Conservation (phyloP, 345 rosid species). For the Populus pruinosa region DNA sequence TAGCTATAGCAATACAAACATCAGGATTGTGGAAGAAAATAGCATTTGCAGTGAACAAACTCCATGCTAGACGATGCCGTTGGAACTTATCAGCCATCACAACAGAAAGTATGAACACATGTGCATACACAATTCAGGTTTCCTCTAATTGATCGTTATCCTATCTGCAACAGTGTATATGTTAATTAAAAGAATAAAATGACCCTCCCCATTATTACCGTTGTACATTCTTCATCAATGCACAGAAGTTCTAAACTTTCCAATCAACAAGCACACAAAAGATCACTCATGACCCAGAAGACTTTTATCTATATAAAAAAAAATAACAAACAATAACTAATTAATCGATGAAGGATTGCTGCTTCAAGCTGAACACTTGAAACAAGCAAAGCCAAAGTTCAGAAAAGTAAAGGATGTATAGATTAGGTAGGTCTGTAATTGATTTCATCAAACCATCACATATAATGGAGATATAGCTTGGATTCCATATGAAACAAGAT, state of each 20-base stretch:
- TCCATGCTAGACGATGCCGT: not conserved
- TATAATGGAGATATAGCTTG: not conserved
- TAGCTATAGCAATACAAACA: not conserved
- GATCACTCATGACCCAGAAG: not conserved
- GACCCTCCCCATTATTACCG: not conserved
- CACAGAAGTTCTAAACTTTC: not conserved
- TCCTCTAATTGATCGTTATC: not conserved
- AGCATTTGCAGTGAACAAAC: slow-evolving; percentile 1
- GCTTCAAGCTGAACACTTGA: not conserved
- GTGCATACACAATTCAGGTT: not conserved
- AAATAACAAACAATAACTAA: not conserved
- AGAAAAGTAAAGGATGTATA: not conserved
- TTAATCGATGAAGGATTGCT: not conserved
- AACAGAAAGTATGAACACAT: not conserved
- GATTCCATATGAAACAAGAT: not conserved
- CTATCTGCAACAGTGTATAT: not conserved
- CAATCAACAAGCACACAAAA: not conserved
- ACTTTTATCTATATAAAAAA: not conserved
- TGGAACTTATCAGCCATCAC: not conserved
- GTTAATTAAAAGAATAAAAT: not conserved
- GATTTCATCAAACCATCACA: not conserved
- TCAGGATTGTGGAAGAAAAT: not conserved
- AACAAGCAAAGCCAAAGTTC: not conserved
- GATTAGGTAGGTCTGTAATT: not conserved
- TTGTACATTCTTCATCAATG: not conserved